Evolutionary conservation across 1,284 basidiomycete genomes (phyloP).

Genomic region (Laetiporus sulphureus): DNA sequence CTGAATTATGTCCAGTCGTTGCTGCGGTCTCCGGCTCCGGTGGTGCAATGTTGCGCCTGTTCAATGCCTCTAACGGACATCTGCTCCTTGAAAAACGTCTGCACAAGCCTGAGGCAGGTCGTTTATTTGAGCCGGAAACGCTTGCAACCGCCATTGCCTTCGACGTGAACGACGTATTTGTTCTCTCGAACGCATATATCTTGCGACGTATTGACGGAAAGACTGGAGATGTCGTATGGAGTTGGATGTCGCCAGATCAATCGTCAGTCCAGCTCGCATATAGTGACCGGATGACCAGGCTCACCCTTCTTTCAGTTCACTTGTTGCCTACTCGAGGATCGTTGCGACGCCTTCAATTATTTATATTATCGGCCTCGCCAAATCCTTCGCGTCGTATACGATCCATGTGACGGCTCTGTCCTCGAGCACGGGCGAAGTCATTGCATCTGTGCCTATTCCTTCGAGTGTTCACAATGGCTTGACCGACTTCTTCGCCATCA

Average conservation of each 20-base stretch:
- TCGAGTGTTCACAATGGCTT: conserved; percentile 47
- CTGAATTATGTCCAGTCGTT: conserved; percentile 45
- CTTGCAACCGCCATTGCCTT: conserved; percentile 40
- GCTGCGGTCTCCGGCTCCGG: conserved; percentile 72
- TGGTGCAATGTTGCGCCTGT: conserved; percentile 64
- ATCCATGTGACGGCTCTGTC: conserved; percentile 60
- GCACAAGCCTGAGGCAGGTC: conserved; percentile 38
- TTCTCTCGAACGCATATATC: conserved; percentile 54
- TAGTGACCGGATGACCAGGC: conserved; percentile 1
- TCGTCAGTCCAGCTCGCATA: conserved; percentile 34
- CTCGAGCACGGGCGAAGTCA: conserved; percentile 45
- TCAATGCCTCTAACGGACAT: conserved; percentile 60
- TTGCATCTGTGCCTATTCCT: conserved; percentile 48
- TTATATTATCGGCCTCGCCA: conserved; percentile 65
- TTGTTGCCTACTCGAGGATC: conserved; percentile 59
- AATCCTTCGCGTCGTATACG: conserved; percentile 55
- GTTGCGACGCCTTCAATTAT: conserved; percentile 44
- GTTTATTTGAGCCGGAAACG: conserved; percentile 42
- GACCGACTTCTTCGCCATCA: conserved; percentile 35
- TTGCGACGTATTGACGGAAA: conserved; percentile 41
- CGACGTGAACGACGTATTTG: conserved; percentile 39
- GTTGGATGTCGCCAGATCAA: conserved; percentile 57
- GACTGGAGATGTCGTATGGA: conserved; percentile 54
- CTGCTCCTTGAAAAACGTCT: conserved; percentile 65
- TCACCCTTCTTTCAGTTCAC: conserved; percentile 36